Base-by-base conservation (phyloP, 495 filamentous ascomycete genomes). In the Endocarpon pusillum region DNA sequence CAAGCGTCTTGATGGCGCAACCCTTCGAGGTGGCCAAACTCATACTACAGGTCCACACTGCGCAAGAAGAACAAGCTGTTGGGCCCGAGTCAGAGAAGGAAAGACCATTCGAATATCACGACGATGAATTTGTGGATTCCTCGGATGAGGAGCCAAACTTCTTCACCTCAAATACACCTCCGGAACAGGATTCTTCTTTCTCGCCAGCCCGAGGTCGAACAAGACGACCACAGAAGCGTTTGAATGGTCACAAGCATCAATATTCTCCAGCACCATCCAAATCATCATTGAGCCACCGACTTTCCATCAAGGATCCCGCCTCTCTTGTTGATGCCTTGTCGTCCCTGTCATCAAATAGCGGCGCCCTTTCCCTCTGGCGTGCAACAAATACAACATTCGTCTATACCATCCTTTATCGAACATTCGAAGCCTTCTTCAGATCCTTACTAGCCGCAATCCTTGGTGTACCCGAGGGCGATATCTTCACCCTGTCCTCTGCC, bases 11-110 rank as follows among this genome's bases (percentile, higher is more conserved):
- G 42, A 69, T 91, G 41, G 73, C 81, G n/a, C 89, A 96, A 51
- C 89, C 89, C 15, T 94, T 96, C 52, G 86, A 94, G 56, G 84
- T 94, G 37, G 83, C 87, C 44, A 96, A 94, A 70, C 91, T 71
- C 3, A 66, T 96, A 32, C 53, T 96, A 46, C 89, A 97, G 57
- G 74, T 82, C 25, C 73, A 77, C 48, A 54, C 68, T 22, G 60
- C 44, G 12, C 48, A 47, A 20, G 34, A 47, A 38, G 53, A 51
- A 40, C 37, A 46, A 32, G 56, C 56, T 45, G 32, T 48, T 30
- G n/a, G n/a, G n/a, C n/a, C n/a, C n/a, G n/a, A n/a, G n/a, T n/a
- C n/a, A n/a, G n/a, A n/a, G n/a, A n/a, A n/a, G n/a, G n/a, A n/a
- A n/a, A n/a, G n/a, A n/a, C 5, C 42, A 15, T 11, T 20, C 37